phyloP scores from a whole-genome alignment of 2,329 filamentous ascomycete species.

The Sporothrix globosa region DNA sequence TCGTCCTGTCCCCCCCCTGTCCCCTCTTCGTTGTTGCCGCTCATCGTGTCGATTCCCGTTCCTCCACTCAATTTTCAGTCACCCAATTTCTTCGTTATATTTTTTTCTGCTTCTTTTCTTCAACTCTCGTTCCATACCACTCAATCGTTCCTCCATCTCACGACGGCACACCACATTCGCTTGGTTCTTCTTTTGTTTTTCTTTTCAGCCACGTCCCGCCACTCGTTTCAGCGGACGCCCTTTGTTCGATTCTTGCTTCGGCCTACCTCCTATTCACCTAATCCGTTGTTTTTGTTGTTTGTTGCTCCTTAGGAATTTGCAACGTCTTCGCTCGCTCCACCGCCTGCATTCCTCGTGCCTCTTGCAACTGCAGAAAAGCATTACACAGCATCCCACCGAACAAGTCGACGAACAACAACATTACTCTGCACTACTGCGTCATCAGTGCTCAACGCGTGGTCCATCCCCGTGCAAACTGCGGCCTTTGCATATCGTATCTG shows the following conservation, averaged over 20 bases:
- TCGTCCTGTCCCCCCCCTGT: neutral
- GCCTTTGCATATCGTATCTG: conserved; percentile 11
- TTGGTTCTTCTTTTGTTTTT: conserved; percentile 26
- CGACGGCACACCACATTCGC: conserved; percentile 28
- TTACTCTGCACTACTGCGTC: neutral
- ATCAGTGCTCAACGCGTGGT: neutral
- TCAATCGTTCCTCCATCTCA: conserved; percentile 14
- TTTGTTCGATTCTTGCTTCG: neutral
- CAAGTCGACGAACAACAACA: conserved; percentile 18
- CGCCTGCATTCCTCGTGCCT: conserved; percentile 25
- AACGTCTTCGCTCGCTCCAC: conserved; percentile 20
- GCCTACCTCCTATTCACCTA: neutral
- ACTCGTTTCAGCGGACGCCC: conserved; percentile 27
- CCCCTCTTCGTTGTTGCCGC: neutral
- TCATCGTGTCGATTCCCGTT: conserved; percentile 27
- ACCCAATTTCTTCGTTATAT: conserved; percentile 26
- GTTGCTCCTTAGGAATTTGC: conserved; percentile 7
- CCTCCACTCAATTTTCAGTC: conserved; percentile 23
- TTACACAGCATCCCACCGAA: conserved; percentile 26
- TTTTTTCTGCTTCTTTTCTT: neutral
- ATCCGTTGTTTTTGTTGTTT: conserved; percentile 24
- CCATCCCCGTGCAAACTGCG: neutral
- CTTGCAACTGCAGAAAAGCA: neutral
- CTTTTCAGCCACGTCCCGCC: conserved; percentile 28
- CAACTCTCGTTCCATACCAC: neutral